Evolutionary conservation across 1,284 basidiomycete genomes (phyloP).

Genomic region (Moesziomyces antarcticus): DNA sequence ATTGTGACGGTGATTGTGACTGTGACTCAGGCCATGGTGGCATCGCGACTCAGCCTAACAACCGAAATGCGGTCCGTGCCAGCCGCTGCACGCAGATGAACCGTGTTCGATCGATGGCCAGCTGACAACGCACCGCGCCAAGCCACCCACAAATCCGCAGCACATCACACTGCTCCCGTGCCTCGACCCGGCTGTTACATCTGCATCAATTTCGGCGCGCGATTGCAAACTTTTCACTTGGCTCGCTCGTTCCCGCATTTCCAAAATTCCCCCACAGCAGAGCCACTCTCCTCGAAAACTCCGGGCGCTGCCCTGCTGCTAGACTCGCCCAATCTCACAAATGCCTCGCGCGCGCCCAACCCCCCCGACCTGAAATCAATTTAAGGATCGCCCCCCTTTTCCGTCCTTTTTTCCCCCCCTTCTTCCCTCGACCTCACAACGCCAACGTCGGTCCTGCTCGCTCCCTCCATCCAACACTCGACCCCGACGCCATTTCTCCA

Average conservation of each 20-base stretch:
- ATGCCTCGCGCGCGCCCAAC: background rate
- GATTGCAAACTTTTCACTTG: background rate
- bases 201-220: slow-evolving; percentile 8
- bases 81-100: background rate
- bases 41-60: slow-evolving; percentile 2
- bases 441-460: background rate
- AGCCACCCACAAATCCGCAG: no score
- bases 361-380: slow-evolving; percentile 5
- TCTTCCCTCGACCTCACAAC: slow-evolving; percentile 21
- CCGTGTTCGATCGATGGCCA: slow-evolving; percentile 9
- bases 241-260: background rate
- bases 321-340: slow-evolving; percentile 32
- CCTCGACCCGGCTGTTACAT: slow-evolving; percentile 18
- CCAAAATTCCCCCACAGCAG: slow-evolving; percentile 3
- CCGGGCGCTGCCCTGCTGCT: slow-evolving; percentile 20
- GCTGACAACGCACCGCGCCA: slow-evolving; percentile 6
- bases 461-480: background rate
- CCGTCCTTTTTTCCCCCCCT: background rate
- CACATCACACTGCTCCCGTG: slow-evolving; percentile 18
- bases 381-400: slow-evolving; percentile 10
- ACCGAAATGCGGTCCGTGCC: no score
- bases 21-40: no score
- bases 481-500: no score
- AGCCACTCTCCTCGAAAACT: slow-evolving; percentile 11
- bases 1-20: no score